phyloP scores from a whole-genome alignment of 2,329 filamentous ascomycete species.

The Hymenoscyphus fructigenus region DNA sequence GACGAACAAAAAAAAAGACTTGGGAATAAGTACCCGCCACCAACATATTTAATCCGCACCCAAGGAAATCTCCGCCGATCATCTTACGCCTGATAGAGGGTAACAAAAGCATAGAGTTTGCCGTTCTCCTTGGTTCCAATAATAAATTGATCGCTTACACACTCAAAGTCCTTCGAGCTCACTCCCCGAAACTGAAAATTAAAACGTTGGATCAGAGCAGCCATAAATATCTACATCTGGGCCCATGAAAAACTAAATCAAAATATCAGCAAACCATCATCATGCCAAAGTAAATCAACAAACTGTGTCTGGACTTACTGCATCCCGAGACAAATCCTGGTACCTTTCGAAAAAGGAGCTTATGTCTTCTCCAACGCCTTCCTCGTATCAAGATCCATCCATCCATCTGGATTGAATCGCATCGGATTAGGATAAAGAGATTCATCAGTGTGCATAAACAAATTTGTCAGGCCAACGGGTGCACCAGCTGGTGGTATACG shows the following conservation, averaged over 20 bases:
- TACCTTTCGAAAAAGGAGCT: constrained; percentile 14
- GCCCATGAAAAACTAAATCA: constrained; percentile 20
- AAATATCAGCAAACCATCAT: neutral
- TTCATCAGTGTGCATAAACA: constrained; percentile 3
- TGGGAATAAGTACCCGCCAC: no score
- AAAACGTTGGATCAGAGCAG: constrained; percentile 14
- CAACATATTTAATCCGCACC: no score
- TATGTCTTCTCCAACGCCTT: constrained; percentile 30
- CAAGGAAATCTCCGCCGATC: no score
- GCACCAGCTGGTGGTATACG: neutral
- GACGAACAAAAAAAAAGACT: no score
- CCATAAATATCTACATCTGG: constrained; percentile 14
- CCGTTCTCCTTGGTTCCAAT: constrained; percentile 14
- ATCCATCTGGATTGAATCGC: neutral
- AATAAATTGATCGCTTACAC: constrained; percentile 17
- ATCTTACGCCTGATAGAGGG: neutral
- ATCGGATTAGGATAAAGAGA: constrained; percentile 16
- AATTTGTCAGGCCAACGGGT: neutral
- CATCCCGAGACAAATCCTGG: constrained; percentile 19
- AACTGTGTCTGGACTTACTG: neutral
- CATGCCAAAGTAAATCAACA: no score
- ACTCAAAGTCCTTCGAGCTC: constrained; percentile 15
- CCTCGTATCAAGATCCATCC: constrained; percentile 14
- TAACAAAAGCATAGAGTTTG: constrained; percentile 6
- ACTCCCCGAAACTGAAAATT: constrained; percentile 12